These are phyloP conservation scores for Pholiota adiposa DNA, from an alignment of 1,284 basidiomycete genomes.

Conservation along the genomic window DNA sequence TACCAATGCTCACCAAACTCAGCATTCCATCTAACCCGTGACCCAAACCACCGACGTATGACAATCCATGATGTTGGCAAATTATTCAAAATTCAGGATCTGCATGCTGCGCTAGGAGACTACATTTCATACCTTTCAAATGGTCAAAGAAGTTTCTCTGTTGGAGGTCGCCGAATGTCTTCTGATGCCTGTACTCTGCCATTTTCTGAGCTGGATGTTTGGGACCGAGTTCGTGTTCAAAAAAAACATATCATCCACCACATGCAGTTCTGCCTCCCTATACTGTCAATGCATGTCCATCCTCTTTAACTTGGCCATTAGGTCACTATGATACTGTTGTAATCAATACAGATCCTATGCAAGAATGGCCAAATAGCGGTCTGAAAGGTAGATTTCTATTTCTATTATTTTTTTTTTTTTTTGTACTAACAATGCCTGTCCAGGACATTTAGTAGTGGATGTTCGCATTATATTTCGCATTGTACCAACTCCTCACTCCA, in stretches of 20 bases:
- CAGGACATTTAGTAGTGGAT: conserved; percentile 1
- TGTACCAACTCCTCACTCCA: not conserved
- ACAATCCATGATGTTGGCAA: not conserved
- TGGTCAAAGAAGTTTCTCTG: too few species aligned
- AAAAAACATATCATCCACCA: not conserved
- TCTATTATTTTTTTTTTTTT: not conserved
- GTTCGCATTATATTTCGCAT: not conserved
- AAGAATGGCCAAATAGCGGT: not conserved
- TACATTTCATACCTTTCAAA: not conserved
- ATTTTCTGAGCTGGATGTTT: not conserved
- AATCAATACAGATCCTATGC: not conserved
- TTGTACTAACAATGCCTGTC: not conserved
- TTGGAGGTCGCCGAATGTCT: not conserved
- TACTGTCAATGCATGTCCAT: not conserved
- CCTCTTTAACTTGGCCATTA: not conserved
- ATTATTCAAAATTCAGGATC: not conserved
- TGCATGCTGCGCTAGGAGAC: not conserved
- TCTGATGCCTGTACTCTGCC: not conserved
- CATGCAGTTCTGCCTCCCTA: not conserved
- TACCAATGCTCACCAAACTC: too few species aligned
- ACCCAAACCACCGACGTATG: not conserved
- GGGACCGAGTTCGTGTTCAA: not conserved
- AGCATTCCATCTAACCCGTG: not conserved
- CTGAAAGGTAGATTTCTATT: not conserved
- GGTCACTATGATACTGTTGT: not conserved